Evolutionary conservation across 345 rosid species (phyloP).

Genomic region (Eucalyptus marginata): DNA sequence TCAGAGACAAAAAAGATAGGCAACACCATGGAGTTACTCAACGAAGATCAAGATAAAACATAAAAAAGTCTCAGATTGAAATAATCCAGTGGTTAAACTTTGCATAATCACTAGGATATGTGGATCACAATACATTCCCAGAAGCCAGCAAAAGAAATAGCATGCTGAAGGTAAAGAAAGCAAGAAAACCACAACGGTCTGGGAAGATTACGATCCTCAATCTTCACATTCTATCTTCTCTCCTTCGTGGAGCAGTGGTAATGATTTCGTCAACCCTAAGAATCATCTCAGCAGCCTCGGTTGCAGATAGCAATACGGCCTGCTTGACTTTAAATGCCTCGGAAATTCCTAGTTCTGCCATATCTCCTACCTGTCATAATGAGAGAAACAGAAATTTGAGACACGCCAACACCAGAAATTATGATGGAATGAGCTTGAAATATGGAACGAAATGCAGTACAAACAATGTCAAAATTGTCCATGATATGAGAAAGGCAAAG

Average conservation of each 20-base stretch:
- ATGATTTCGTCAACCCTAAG: constrained; percentile 42
- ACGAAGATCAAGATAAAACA: background rate
- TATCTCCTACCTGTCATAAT: constrained; percentile 60
- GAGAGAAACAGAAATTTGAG: background rate
- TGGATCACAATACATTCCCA: background rate
- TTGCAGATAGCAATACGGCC: constrained; percentile 86
- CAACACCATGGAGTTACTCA: background rate
- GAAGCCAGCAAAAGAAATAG: background rate
- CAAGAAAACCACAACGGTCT: background rate
- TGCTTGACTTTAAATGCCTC: constrained; percentile 97
- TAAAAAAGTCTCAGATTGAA: background rate
- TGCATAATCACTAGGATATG: background rate
- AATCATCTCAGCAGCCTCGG: constrained; percentile 76
- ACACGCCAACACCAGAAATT: background rate
- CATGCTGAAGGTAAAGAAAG: background rate
- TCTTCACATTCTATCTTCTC: constrained; percentile 65
- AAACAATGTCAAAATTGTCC: background rate
- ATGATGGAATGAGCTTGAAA: background rate
- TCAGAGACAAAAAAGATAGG: background rate
- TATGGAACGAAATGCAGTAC: background rate
- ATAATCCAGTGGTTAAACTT: background rate
- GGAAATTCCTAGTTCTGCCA: constrained; percentile 77
- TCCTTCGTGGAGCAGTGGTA: constrained; percentile 28
- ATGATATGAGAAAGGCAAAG: background rate
- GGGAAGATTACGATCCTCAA: background rate